Evolutionary conservation across 2,329 filamentous ascomycete species (phyloP).

Genomic region (Trichophyton schoenleinii): DNA sequence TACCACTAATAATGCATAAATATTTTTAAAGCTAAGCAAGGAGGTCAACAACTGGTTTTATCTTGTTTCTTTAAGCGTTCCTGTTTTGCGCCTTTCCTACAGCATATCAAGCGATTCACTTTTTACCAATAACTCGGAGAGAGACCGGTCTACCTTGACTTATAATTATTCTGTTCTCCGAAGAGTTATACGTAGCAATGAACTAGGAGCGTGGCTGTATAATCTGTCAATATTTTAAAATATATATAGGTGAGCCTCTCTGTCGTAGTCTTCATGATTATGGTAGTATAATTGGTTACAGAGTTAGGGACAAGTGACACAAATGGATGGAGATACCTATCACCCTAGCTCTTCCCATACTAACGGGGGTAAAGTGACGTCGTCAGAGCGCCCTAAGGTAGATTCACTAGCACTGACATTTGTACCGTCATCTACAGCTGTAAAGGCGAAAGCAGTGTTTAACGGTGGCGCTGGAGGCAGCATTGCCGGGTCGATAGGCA

Average conservation of each 20-base stretch:
- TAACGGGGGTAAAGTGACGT: slow-evolving; percentile 31
- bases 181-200: neutral
- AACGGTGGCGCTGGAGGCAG: slow-evolving; percentile 23
- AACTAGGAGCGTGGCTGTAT: neutral
- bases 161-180: neutral
- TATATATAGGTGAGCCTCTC: neutral
- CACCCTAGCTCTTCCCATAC: slow-evolving; percentile 28
- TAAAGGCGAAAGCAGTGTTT: slow-evolving; percentile 19
- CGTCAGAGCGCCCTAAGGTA: slow-evolving; percentile 20
- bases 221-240: neutral
- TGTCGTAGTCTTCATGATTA: neutral
- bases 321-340: neutral
- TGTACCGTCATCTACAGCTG: slow-evolving; percentile 22
- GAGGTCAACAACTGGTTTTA: neutral
- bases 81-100: neutral
- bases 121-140: neutral
- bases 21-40: neutral
- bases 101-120: neutral
- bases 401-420: slow-evolving; percentile 9
- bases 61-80: neutral
- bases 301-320: neutral
- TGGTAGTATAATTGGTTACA: neutral
- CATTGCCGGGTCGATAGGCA: slow-evolving; percentile 22
- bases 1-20: neutral
- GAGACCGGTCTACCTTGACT: neutral